Base-by-base conservation (phyloP, 2,329 filamentous ascomycete species). In the Diaporthe destruens region DNA sequence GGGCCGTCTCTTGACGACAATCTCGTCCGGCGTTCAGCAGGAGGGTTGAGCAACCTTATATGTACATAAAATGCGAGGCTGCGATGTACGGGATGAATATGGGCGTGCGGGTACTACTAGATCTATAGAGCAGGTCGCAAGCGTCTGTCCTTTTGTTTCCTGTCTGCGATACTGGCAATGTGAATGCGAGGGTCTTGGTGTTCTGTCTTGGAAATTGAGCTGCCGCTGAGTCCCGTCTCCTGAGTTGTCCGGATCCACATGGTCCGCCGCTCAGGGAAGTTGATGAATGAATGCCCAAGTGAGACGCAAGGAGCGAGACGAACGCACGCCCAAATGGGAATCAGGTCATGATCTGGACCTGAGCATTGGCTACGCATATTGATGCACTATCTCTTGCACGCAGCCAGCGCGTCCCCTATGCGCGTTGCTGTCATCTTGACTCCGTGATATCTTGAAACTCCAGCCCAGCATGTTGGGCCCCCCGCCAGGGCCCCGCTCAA, bases 111-210 rank as follows among this genome's bases (percentile, higher is more conserved):
- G 47, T 32, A 69, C 55, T 54, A 72, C 47, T 54, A 72, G 71
- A 72, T 59, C 47, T 57, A 70, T 57, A 69, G 68, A 70, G 68
- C 68, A 54, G 68, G 56, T 56, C 49, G 68, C 68, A 54, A 70
- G 68, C 68, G 68, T 70, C 68, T 70, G 34, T 70, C 36, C 34
- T 53, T 61, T 44, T 42, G 68, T 57, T 61, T 59, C 68, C 55
- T 53, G 49, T 51, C 54, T 47, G 23, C 75, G 71, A 77, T 61
- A 70, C 55, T 61, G 47, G 61, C 47, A 53, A 70, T 61, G 55
- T 63, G 68, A 70, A 63, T 70, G 55, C 29, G 34, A 59, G 49
- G n/a, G 54, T 47, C 3, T 20, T 51, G 7, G 16, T 18, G 14
- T 39, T 39, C 12, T 53, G 12, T 66, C 32, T 36, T 25, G n/a